phyloP scores from a whole-genome alignment of 495 filamentous ascomycete species.

The Articulospora tetracladia region DNA sequence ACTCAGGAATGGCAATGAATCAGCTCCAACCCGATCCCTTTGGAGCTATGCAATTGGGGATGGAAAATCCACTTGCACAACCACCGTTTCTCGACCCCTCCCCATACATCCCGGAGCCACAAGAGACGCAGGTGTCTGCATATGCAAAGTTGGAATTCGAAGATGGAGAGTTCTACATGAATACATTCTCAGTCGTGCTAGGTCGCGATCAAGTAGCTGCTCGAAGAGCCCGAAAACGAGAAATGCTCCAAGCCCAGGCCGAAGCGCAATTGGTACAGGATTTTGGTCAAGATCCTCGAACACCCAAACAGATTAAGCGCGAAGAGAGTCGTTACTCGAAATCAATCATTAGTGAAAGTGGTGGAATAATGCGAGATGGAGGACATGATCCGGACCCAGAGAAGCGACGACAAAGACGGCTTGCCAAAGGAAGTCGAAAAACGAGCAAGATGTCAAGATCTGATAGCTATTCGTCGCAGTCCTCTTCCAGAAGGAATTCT shows the following conservation, averaged over 20 bases:
- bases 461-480: constrained; percentile 30
- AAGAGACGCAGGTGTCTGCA: constrained; percentile 32
- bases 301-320: constrained; percentile 37
- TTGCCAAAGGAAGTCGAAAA: constrained; percentile 8
- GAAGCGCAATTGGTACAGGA: constrained; percentile 26
- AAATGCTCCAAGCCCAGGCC: constrained; percentile 28
- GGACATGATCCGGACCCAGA: constrained; percentile 42
- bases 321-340: constrained; percentile 39
- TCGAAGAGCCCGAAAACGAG: constrained; percentile 43
- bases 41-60: constrained; percentile 6
- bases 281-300: constrained; percentile 34
- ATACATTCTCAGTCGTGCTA: constrained; percentile 59
- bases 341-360: constrained; percentile 55
- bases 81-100: constrained; percentile 10
- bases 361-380: constrained; percentile 46
- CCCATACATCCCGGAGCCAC: constrained; percentile 8
- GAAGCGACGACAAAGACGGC: constrained; percentile 20
- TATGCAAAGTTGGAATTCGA: constrained; percentile 69
- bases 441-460: constrained; percentile 35
- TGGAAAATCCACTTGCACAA: constrained; percentile 1
- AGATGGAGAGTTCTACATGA: constrained; percentile 72
- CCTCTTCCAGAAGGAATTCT: constrained; percentile 48
- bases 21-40: too few relatives aligned
- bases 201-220: constrained; percentile 60
- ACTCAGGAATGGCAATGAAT: too few relatives aligned